Evolutionary conservation across 2,329 filamentous ascomycete genomes (phyloP), one percentile per base, ranked within the genome.

Genomic region (Xylariales sp.): DNA sequence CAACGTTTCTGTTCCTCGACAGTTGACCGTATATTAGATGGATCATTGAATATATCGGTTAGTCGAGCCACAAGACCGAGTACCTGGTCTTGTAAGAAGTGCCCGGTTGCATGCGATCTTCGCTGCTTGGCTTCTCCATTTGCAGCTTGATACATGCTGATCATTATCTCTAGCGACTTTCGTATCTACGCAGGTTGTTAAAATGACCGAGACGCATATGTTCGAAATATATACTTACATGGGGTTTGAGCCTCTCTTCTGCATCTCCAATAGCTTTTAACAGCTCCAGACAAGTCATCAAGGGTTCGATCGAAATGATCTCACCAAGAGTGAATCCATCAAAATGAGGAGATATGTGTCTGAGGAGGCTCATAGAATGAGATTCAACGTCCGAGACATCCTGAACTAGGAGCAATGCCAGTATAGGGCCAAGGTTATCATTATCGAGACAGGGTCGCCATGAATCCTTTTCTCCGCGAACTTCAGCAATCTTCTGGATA

Each of bases 51-150:
- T 8, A 76, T 67, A 38, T 90, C 82, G 1, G 87, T 88, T 47
- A 97, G 81, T 24, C 83, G 77, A 6, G 88, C 82, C 62, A 96
- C 89, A 38, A 97, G 80, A 5, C 89, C 91, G 6, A 98, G 74
- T 23, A 94, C 81, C 57, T 96, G 84, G 20, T 78, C 76, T 45
- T 94, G 83, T 29, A 97, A 76, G 55, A 95, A 97, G 0, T 76
- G 69, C 1, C 81, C 82, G 17, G 94, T 69, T 2, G 77, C 63
- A 42, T 83, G 78, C 2, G 57, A 58, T 40, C 70, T 74, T 46
- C 71, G 76, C 31, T 62, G 64, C 38, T 72, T 66, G 2, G 56
- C 41, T 40, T 70, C 64, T 43, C 66, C 63, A 34, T 52, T 66
- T 12, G 59, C 56, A 12, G 53, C 53, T 12, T 70, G 49, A 15